A percentile compares a stretch with the other conserved stretches of the same genome.
These are phyloP conservation scores for Medicago truncatula DNA, from an alignment of 306 rosid genomes.

Conservation along the genomic window MtrunA17r5.0-ANR NC_053045.1:11503001-11503500, in stretches of 20 bases:
- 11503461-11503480: background rate
- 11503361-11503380: conserved; percentile 52
- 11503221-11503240: conserved; percentile 50
- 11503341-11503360: conserved; percentile 49
- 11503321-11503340: conserved; percentile 50
- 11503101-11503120: background rate
- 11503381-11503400: conserved; percentile 44
- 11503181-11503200: conserved; percentile 35
- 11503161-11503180: conserved; percentile 42
- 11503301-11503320: conserved; percentile 44
- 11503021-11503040: no score
- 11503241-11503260: conserved; percentile 51
- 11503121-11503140: conserved; percentile 7
- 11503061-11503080: no score
- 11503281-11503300: conserved; percentile 54
- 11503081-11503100: no score
- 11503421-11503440: no score
- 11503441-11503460: background rate
- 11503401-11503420: no score
- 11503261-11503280: conserved; percentile 53
- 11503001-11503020: no score
- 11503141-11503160: conserved; percentile 50
- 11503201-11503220: conserved; percentile 40
- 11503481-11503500: conserved; percentile 50
- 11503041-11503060: no score